phyloP scores from a whole-genome alignment of 2,329 filamentous ascomycete species.

The Monilinia fructicola region DNA sequence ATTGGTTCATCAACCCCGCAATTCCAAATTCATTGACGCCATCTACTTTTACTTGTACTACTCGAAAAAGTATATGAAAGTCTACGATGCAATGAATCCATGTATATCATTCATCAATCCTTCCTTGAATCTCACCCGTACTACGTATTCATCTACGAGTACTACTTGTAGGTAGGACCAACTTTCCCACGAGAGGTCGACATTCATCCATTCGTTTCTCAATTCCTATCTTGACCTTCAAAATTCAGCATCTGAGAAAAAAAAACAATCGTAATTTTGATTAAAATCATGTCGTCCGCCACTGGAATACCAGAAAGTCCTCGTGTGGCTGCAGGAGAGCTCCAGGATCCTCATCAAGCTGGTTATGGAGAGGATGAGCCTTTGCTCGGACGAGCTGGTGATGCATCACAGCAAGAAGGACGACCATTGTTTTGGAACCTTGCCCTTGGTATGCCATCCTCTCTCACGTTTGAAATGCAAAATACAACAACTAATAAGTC shows the following conservation, averaged over 20 bases:
- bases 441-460: constrained; percentile 59
- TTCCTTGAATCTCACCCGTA: neutral
- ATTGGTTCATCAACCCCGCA: constrained; percentile 23
- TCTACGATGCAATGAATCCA: constrained; percentile 1
- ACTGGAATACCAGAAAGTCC: constrained; percentile 60
- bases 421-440: constrained; percentile 69
- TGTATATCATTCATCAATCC: neutral
- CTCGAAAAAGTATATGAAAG: too few species aligned
- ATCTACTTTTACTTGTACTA: constrained; percentile 17
- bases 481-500: constrained; percentile 20
- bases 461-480: neutral
- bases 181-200: too few species aligned
- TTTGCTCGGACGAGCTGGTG: constrained; percentile 68
- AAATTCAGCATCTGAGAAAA: neutral
- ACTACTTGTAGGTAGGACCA: neutral
- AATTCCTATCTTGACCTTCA: neutral
- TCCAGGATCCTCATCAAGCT: constrained; percentile 36
- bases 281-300: constrained; percentile 61
- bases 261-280: neutral
- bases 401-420: constrained; percentile 67
- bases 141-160: neutral
- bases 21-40: constrained; percentile 16
- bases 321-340: constrained; percentile 42
- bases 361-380: constrained; percentile 60
- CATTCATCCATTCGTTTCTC: neutral